Conservation (phyloP, 1,284 basidiomycete species). For the Gomphus sp. region DNA sequence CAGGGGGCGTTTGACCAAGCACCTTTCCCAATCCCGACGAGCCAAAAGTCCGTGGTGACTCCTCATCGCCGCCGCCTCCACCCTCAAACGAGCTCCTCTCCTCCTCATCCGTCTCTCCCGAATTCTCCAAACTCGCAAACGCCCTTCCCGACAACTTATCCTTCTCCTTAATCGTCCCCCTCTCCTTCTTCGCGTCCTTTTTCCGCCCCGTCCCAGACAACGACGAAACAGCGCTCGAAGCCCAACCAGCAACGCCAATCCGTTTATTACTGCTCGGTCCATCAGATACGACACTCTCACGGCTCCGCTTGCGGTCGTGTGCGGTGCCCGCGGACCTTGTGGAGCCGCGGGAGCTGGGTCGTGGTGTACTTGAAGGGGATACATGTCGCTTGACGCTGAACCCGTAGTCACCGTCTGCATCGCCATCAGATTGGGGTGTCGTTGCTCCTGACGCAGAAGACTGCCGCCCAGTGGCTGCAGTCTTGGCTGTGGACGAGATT, state of each 20-base stretch:
- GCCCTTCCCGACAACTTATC: conserved; percentile 48
- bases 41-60: conserved; percentile 20
- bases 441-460: neutral
- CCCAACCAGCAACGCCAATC: conserved; percentile 55
- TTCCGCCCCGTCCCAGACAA: conserved; percentile 32
- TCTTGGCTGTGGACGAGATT: conserved; percentile 1
- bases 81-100: conserved; percentile 19
- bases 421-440: neutral
- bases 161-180: conserved; percentile 28
- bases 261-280: conserved; percentile 14
- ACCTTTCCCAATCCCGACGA: conserved; percentile 24
- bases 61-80: conserved; percentile 19
- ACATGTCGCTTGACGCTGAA: conserved; percentile 22
- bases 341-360: conserved; percentile 51
- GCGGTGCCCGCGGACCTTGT: conserved; percentile 1
- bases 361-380: conserved; percentile 28
- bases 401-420: neutral
- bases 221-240: conserved; percentile 48
- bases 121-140: conserved; percentile 22
- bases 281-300: conserved; percentile 1
- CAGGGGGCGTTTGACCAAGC: conserved; percentile 27
- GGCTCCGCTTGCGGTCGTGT: neutral
- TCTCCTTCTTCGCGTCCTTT: conserved; percentile 39
- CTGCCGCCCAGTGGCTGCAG: neutral
- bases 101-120: conserved; percentile 31